These are phyloP conservation scores for Verticillium longisporum DNA, from an alignment of 2,329 filamentous ascomycete genomes.

Conservation along the genomic window DNA sequence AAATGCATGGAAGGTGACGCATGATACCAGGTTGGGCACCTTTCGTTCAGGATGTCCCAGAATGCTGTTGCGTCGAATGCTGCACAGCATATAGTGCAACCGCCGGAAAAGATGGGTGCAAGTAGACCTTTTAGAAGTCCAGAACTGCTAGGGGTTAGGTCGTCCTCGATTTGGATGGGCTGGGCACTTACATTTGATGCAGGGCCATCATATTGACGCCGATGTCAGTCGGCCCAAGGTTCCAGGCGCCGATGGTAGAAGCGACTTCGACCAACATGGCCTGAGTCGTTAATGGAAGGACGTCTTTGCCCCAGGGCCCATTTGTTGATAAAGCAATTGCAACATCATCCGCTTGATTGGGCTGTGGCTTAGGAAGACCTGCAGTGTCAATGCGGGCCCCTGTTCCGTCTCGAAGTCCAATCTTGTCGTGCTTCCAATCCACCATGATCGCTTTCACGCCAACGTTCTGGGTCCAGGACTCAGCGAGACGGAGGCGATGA, in stretches of 20 bases:
- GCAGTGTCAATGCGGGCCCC: background rate
- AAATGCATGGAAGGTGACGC: conserved; percentile 51
- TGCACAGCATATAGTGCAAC: conserved; percentile 45
- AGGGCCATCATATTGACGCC: conserved; percentile 5
- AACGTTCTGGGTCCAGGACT: background rate
- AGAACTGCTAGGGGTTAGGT: conserved; percentile 24
- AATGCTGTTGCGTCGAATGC: conserved; percentile 48
- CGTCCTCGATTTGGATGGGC: background rate
- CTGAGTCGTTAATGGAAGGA: conserved; percentile 1
- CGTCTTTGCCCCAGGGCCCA: conserved; percentile 3
- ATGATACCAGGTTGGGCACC: conserved; percentile 48
- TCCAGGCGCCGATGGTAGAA: conserved; percentile 1
- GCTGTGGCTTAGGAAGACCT: background rate
- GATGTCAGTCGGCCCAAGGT: background rate
- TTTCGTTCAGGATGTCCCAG: conserved; percentile 44
- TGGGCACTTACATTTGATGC: conserved; percentile 3
- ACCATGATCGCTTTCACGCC: background rate
- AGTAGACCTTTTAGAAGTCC: conserved; percentile 48
- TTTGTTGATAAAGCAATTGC: conserved; percentile 2
- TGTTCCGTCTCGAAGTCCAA: background rate
- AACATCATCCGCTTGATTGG: conserved; percentile 4
- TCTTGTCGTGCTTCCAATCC: background rate
- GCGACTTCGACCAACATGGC: conserved; percentile 2
- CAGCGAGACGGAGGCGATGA: background rate
- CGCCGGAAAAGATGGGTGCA: conserved; percentile 45